Evolutionary conservation across 305 asterid species (phyloP), one percentile per base, ranked within the genome.

Genomic region (Fraxinus ornus): DNA sequence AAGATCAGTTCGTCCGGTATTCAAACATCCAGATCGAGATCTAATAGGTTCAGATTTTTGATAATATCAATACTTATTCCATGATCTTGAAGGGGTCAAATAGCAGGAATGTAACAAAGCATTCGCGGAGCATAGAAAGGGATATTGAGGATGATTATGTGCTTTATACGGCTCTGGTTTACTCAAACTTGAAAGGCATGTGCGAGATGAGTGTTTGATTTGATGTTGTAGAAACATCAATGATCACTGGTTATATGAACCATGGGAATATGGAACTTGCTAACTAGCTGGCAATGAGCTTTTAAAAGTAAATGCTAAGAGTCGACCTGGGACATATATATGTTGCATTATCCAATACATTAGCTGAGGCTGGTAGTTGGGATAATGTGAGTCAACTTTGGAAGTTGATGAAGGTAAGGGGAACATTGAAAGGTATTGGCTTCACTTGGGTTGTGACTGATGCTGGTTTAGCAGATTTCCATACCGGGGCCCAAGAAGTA

Each of bases 281-380:
- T 64, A 88, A 88, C 78, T 90, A 49, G 97, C 97, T 30, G 94
- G 97, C 22, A 82, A 86, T 5, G 97, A 93, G 87, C 97, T 95
- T 74, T 92, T 93, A 79, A 90, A 88, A 77, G 82, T 89, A 36
- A 88, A 82, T 30, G 12, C 55, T 4, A 80, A 84, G 80, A 82
- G 85, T 35, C 86, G 97, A 84, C 93, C 98, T 0, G 97, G 99
- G 83, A 94, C 99, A 32, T 32, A 32, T 32, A 1, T 95, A 93
- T 79, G 89, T 95, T 9, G 94, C 97, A 3, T 83, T 94, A 26
- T 94, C 98, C 2, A 94, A 93, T 86, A 84, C 95, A 5, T 86
- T 95, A 30, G 98, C 97, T 0, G 97, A 93, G 85, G 95, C 93
- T 12, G 99, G 99, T 62, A 93, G 90, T 85, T 94, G 98, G 98